Percentiles rank a stretch among this genome's conserved stretches.
Evolutionary conservation across 768 basidiomycete genomes (phyloP).

Genomic region (Leccinum arenicola): DNA sequence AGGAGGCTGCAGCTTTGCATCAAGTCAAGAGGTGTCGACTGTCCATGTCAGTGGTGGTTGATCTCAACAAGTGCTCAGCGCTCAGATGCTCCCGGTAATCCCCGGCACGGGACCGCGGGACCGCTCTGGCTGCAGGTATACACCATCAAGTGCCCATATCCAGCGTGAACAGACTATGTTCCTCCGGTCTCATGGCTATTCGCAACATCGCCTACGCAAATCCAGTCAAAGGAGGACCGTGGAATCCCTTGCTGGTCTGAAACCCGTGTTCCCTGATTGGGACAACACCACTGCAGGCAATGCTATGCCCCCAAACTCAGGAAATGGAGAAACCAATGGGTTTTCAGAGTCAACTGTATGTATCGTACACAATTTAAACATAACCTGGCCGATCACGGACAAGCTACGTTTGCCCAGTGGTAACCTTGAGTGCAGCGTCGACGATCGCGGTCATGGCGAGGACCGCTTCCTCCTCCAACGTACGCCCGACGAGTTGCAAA

Average conservation of each 20-base stretch:
- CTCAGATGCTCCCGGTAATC: too few species aligned
- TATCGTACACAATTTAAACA: not conserved
- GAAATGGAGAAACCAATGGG: too few species aligned
- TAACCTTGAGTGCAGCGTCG: constrained; percentile 45
- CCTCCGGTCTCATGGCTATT: constrained; percentile 93
- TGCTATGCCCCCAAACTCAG: too few species aligned
- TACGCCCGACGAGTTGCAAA: constrained; percentile 66
- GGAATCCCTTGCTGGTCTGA: too few species aligned
- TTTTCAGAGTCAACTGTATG: too few species aligned
- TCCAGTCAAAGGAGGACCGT: constrained; percentile 63
- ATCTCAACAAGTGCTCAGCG: constrained; percentile 46
- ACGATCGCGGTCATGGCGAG: constrained; percentile 68
- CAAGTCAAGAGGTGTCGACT: constrained; percentile 81
- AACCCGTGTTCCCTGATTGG: too few species aligned
- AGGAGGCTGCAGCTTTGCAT: constrained; percentile 37
- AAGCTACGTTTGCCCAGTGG: not conserved
- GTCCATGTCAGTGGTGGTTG: constrained; percentile 52
- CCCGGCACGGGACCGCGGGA: constrained; percentile 47
- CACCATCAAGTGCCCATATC: constrained; percentile 85
- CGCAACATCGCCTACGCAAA: constrained; percentile 82
- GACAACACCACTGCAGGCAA: too few species aligned
- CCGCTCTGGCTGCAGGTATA: constrained; percentile 85
- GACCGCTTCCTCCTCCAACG: constrained; percentile 73
- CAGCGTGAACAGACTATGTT: constrained; percentile 90
- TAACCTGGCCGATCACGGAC: not conserved